Percentiles rank a stretch among this genome's conserved stretches.
These are phyloP conservation scores for Wickerhamomyces sp. DNA, from an alignment of 1,139 yeast genomes.

Conservation along the genomic window DNA sequence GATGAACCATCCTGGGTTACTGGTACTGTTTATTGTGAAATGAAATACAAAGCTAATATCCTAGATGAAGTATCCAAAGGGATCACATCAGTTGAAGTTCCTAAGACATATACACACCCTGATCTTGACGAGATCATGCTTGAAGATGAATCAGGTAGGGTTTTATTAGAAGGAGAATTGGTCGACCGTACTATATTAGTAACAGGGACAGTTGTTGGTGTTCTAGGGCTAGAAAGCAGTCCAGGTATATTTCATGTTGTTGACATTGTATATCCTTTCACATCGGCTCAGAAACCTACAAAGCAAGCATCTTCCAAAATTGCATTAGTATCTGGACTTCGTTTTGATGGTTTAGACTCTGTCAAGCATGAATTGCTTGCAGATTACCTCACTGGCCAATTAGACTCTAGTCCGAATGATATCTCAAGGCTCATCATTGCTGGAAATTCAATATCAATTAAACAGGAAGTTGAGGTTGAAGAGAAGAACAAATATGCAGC, in stretches of 20 bases:
- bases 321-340: slow-evolving; percentile 74
- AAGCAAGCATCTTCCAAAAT: slow-evolving; percentile 31
- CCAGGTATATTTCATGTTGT: slow-evolving; percentile 84
- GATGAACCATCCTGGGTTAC: slow-evolving; percentile 81
- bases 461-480: slow-evolving; percentile 22
- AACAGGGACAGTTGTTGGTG: slow-evolving; percentile 84
- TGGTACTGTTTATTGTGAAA: slow-evolving; percentile 84
- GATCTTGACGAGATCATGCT: slow-evolving; percentile 61
- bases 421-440: slow-evolving; percentile 62
- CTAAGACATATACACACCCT: slow-evolving; percentile 46
- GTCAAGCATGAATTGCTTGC: slow-evolving; percentile 56
- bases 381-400: slow-evolving; percentile 69
- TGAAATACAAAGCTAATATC: slow-evolving; percentile 81
- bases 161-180: slow-evolving; percentile 64
- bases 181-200: slow-evolving; percentile 52
- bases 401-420: slow-evolving; percentile 37
- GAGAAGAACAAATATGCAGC: slow-evolving; percentile 47
- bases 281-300: slow-evolving; percentile 50
- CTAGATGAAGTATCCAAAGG: slow-evolving; percentile 68
- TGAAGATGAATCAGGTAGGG: slow-evolving; percentile 93
- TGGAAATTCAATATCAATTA: slow-evolving; percentile 63
- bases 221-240: slow-evolving; percentile 79
- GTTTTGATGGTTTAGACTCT: slow-evolving; percentile 40
- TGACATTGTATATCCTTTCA: slow-evolving; percentile 70
- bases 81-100: slow-evolving; percentile 36